Base-by-base conservation (phyloP, 2,329 filamentous ascomycete genomes). In the Decorospora gaudefroyi region DNA sequence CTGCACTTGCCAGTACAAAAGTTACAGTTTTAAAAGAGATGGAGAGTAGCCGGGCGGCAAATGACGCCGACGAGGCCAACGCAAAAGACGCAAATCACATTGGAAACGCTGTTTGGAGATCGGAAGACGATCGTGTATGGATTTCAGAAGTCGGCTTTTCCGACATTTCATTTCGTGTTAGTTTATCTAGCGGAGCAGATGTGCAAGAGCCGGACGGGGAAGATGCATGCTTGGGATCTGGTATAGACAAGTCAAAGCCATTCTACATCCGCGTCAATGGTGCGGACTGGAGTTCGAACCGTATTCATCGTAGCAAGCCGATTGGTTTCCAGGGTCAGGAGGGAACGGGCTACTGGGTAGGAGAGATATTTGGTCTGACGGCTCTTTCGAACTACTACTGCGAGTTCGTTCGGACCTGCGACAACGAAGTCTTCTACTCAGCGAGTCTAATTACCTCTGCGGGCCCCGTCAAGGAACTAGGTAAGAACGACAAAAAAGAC, bases 1-100 rank as follows among this genome's bases (percentile, higher is more conserved):
- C 91, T 53, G 91, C 91, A 33, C 81, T 96, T 59, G 91, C 91
- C 37, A 96, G 90, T 74, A 96, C 91, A 65, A 96, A 96, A 78
- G 91, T 96, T 68, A 92, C 93, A 61, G 90, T 96, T 73, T 85
- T 95, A 65, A 93, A 95, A 74, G 91, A 72, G 75, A 80, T 77
- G 69, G 76, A 79, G 72, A 82, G 95, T 67, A 92, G 88, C 55
- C 84, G 88, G 67, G 84, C 85, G 45, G 81, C 86, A 48, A 82
- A 82, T 42, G 87, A 90, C 72, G 86, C 84, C 36, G 83, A 81
- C 21, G 86, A 86, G 62, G 84, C 87, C 56, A 86, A 88, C 65
- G 84, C 84, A 59, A 88, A 84, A 64, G 86, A 89, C 63, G 84
- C 86, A 65, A 85, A 89, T 72, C 86, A 88, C 71, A 78, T 89